These are phyloP conservation scores for Coemansia sp. DNA, from an alignment of 192 early-diverging fungal genomes.

Conservation along the genomic window DNA sequence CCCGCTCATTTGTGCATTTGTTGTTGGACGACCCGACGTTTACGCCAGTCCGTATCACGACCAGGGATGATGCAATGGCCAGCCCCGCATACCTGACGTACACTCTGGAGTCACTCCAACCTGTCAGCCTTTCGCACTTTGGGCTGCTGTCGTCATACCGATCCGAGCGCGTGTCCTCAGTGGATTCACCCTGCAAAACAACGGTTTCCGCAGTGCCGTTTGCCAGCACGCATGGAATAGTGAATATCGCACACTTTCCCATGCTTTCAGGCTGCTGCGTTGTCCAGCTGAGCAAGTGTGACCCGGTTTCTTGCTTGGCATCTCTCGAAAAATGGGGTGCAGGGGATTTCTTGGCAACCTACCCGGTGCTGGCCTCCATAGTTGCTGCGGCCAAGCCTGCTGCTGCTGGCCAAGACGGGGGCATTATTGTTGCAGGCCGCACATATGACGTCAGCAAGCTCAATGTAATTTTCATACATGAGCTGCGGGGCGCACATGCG, in stretches of 20 bases:
- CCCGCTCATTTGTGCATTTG: constrained; percentile 15
- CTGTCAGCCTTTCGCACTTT: constrained; percentile 38
- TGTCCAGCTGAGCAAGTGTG: constrained; percentile 23
- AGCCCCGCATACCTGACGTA: constrained; percentile 36
- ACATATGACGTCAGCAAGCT: constrained; percentile 19
- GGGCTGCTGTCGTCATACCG: constrained; percentile 30
- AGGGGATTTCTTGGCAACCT: constrained; percentile 22
- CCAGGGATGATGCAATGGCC: constrained; percentile 25
- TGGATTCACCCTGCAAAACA: constrained; percentile 12
- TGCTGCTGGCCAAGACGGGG: neutral
- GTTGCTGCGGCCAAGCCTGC: constrained; percentile 7
- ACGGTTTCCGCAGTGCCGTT: constrained; percentile 36
- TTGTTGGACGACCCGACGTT: constrained; percentile 38
- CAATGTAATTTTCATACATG: constrained; percentile 25
- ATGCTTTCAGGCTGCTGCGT: constrained; percentile 40
- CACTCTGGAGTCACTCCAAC: constrained; percentile 5
- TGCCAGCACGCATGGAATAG: constrained; percentile 31
- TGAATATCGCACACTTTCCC: constrained; percentile 39
- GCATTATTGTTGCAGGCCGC: constrained; percentile 4
- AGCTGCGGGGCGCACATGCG: constrained; percentile 15
- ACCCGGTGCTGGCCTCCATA: constrained; percentile 14
- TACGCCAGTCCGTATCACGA: constrained; percentile 30
- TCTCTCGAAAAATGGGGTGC: constrained; percentile 25
- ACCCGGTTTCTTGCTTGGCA: constrained; percentile 20
- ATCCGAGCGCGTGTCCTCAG: constrained; percentile 4